Evolutionary conservation across 2,329 filamentous ascomycete species (phyloP), one percentile per base, ranked within the genome.

Genomic region (Xylariaceae sp.): DNA sequence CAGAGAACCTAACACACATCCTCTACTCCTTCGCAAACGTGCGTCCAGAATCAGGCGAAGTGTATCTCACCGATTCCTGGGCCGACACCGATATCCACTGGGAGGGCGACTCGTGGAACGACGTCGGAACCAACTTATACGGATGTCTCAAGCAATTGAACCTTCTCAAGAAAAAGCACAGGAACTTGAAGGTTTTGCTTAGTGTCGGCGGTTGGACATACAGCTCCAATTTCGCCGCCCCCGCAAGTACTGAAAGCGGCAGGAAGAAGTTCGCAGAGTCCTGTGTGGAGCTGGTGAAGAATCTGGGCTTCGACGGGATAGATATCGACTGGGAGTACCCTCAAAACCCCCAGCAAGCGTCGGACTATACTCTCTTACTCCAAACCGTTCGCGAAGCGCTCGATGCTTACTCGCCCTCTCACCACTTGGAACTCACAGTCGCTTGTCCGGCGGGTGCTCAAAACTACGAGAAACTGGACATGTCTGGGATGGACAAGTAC

Each of bases 161-260:
- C 68, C 76, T 96, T 1, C 80, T 92, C 42, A 97, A 97, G 75
- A 82, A 83, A 58, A 77, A 80, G 56, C 89, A 96, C 70, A 86
- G 90, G 44, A 86, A 92, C 60, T 77, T 97, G 55, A 96, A 96
- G 70, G 76, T 94, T 3, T 78, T 97, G 12, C 80, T 97, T 5
- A 91, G 87, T 48, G 89, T 97, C 56, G 92, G 92, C 55, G 93
- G 93, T 46, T 97, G 91, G 91, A 96, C 91, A 0, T 96, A 96
- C 70, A 89, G 87, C 57, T 75, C 81, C 69, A 94, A 96, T 73
- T 95, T 97, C 71, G 79, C 82, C n/a, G 74, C 72, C 28, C 88
- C 90, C 0, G 87, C 87, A 1, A 88, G 87, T 40, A 90, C 88
- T 0, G 76, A 82, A 0, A 71, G 80, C 19, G 90, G 90, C 9